These are phyloP conservation scores for Vitis amurensis DNA, from an alignment of 164 flowering plant genomes.

Conservation along the genomic window DNA sequence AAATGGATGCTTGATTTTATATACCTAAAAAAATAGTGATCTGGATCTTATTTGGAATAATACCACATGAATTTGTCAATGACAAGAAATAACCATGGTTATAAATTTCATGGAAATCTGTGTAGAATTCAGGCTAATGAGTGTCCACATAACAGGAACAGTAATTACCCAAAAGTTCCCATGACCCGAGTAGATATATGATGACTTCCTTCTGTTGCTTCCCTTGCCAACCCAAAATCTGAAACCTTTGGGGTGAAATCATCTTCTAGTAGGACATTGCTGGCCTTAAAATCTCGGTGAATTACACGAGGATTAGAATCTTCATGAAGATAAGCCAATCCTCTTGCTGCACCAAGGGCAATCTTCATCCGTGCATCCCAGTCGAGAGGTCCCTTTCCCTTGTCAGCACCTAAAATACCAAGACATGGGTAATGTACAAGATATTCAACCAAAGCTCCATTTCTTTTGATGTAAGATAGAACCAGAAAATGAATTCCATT, in stretches of 20 bases:
- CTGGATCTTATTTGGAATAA: too few relatives aligned
- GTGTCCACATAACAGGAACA: neutral
- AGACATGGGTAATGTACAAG: conserved; percentile 1
- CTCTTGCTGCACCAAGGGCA: conserved; percentile 98
- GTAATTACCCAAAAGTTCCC: conserved; percentile 85
- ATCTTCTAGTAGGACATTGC: conserved; percentile 82
- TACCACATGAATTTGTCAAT: too few relatives aligned
- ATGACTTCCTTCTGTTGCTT: conserved; percentile 75
- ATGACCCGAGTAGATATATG: conserved; percentile 81
- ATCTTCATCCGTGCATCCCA: conserved; percentile 96
- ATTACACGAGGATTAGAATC: conserved; percentile 98
- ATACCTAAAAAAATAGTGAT: too few relatives aligned
- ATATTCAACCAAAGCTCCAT: neutral
- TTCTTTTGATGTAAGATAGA: neutral
- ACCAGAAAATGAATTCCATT: neutral
- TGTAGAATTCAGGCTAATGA: too few relatives aligned
- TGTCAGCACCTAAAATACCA: conserved; percentile 63
- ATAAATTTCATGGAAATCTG: too few relatives aligned
- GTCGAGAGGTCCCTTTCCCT: conserved; percentile 64
- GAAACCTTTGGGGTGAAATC: conserved; percentile 97
- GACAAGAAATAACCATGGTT: too few relatives aligned
- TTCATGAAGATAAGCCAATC: conserved; percentile 97
- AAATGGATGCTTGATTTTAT: too few relatives aligned
- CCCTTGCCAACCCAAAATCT: conserved; percentile 96
- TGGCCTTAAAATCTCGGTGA: conserved; percentile 96